phyloP scores from a whole-genome alignment of 75 land plant species.

The Cunninghamia lanceolata region DNA sequence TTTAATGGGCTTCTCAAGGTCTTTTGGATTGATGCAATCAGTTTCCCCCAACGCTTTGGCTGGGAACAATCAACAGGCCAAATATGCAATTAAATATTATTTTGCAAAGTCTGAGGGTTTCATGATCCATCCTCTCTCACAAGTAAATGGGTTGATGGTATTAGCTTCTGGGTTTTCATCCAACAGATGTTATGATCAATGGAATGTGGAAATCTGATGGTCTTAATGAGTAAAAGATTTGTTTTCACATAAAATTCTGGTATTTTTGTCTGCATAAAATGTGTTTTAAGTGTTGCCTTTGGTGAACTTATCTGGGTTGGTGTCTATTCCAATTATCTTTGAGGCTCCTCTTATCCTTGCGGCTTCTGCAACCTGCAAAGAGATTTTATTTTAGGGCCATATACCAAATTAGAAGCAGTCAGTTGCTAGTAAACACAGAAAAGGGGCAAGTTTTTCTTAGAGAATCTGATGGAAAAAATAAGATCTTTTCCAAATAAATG shows the following conservation, averaged over 20 bases:
- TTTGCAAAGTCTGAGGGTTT: neutral
- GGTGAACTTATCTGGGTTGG: constrained; percentile 37
- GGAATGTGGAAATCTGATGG: neutral
- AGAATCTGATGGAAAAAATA: no score
- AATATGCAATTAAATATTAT: neutral
- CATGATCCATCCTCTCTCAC: no score
- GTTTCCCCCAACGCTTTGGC: constrained; percentile 56
- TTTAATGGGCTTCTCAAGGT: constrained; percentile 42
- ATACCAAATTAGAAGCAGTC: no score
- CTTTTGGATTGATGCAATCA: constrained; percentile 53
- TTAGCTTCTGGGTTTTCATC: no score
- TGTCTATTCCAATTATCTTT: constrained; percentile 60
- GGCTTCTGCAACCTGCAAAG: constrained; percentile 53
- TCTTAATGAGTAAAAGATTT: no score
- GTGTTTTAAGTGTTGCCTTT: constrained; percentile 33
- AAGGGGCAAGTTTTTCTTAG: no score
- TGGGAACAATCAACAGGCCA: constrained; percentile 11
- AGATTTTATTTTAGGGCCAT: neutral
- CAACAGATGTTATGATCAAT: no score
- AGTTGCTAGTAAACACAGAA: no score
- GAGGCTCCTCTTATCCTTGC: constrained; percentile 51
- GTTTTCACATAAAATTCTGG: no score
- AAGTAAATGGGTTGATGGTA: neutral
- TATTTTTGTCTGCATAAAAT: no score
- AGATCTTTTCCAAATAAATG: no score